Base-by-base conservation (phyloP, 768 basidiomycete species). In the Tulasnella sp. region DNA sequence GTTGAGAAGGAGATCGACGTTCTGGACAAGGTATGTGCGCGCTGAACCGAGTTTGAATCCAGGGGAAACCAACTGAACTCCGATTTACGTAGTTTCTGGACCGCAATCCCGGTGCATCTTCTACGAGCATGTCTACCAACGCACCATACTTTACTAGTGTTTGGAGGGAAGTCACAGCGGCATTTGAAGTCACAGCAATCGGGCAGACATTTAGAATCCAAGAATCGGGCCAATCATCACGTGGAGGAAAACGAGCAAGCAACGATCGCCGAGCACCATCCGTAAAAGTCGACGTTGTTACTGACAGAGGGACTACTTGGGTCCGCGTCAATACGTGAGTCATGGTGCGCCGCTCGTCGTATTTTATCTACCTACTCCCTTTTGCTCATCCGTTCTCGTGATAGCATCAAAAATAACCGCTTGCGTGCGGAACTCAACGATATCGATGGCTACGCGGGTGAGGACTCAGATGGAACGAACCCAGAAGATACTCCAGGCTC, bases 281-380 rank as follows among this genome's bases (percentile, higher is more conserved):
- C 10, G 76, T 82, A 43, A 92, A 92, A 65, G 83, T 93, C 0
- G 91, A 93, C 65, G 75, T 92, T 12, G 81, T 92, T 12, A 83
- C 83, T 1, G 80, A 86, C 21, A 78, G 81, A 44, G 90, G 91
- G 1, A 72, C 77, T 22, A 72, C 74, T 2, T 94, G 92, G 92
- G 82, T 89, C 42, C 78, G 89, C 64, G 79, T 92, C 34, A 92
- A 92, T 70, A 92, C 90, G 90, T 90, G 67, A 67, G 84, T 80
- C 29, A 38, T 38, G 52, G 52, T 53, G 25, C 52, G 52, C 30
- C n/a, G 24, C 15, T 9, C 11, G 17, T 49, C 29, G 27, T 29
- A 34, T 21, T 21, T 15, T n/a, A 11, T 49, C 54, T 58, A 54
- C 55, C 41, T 43, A 38, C 22, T 5, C 11, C 12, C 4, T 19